Evolutionary conservation across 129 eudicot species (phyloP), one percentile per base, ranked within the genome.

Genomic region (Helianthus annuus): DNA sequence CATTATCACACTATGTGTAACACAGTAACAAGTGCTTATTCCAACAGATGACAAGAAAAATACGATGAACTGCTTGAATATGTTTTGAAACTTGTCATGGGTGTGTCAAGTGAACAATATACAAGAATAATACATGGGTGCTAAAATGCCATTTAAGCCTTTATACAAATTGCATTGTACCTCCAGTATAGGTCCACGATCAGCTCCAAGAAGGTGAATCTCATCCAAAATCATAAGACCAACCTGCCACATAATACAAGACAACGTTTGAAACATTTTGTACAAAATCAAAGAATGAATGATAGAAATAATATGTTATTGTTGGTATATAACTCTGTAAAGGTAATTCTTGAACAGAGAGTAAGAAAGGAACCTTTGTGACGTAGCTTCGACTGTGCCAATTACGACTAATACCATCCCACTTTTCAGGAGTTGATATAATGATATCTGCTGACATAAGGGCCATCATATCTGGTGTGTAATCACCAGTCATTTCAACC

Each of bases 351-450:
- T 46, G 24, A 57, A 46, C 19, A 58, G 51, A 58, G 45, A 27
- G 42, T 44, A 71, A 15, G 56, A 57, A 62, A 68, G 44, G 44
- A 73, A 94, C 98, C 97, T 94, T 94, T 39, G 89, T 94, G 61
- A 94, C 97, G 71, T 94, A 94, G 84, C 95, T 85, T 80, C 98
- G 85, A 76, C 82, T 84, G 71, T 94, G 96, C 98, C 98, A 94
- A 80, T 94, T 90, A 75, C 98, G 98, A 79, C 98, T 94, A 76
- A 94, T 94, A 63, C 98, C 98, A 83, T 94, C 98, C 98, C 98
- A 94, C 83, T 94, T 94, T 79, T 94, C 98, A 78, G 98, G 98
- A 80, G 98, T 94, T 6, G 98, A 94, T 54, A 94, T 94, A 70
- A 94, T 94, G 79, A 94, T 94, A 83, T 94, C 98, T 19, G 98